Percentiles rank a stretch among this genome's conserved stretches.
These are phyloP conservation scores for Tetracladium setigerum DNA, from an alignment of 495 filamentous ascomycete genomes.

Conservation along the genomic window DNA sequence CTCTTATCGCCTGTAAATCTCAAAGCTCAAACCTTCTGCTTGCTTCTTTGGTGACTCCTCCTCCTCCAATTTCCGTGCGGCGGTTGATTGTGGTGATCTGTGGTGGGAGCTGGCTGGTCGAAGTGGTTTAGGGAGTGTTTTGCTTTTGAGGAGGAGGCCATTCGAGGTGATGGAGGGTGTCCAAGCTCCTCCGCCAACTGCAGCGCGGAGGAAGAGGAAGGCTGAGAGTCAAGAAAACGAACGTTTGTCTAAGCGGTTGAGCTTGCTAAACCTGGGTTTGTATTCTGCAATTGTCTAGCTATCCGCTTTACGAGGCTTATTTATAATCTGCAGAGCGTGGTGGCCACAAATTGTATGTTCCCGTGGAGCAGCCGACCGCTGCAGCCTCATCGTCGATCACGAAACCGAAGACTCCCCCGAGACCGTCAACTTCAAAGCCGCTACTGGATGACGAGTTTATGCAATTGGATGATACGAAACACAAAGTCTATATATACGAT, in stretches of 20 bases:
- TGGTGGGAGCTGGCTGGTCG: too few relatives aligned
- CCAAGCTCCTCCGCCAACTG: constrained; percentile 17
- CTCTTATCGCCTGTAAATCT: too few relatives aligned
- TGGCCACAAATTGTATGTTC: constrained; percentile 49
- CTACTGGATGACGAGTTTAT: constrained; percentile 52
- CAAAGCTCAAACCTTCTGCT: too few relatives aligned
- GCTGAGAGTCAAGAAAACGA: constrained; percentile 43
- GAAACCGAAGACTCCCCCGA: constrained; percentile 1
- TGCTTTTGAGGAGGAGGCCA: neutral
- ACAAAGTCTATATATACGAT: constrained; percentile 85
- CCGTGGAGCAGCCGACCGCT: constrained; percentile 29
- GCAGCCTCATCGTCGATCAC: constrained; percentile 1
- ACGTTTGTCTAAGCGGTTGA: constrained; percentile 70
- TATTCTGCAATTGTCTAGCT: constrained; percentile 10
- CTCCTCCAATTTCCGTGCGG: too few relatives aligned
- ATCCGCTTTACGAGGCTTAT: constrained; percentile 1
- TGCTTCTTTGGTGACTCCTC: too few relatives aligned
- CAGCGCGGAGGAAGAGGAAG: constrained; percentile 40
- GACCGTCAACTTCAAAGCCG: neutral
- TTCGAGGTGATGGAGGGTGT: constrained; percentile 24
- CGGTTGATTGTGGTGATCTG: too few relatives aligned
- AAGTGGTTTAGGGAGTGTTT: constrained; percentile 2
- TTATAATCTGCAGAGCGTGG: constrained; percentile 35
- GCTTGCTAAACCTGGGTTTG: constrained; percentile 74
- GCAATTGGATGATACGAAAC: constrained; percentile 80